A percentile compares a stretch with the other conserved stretches of the same genome.
phyloP scores from a whole-genome alignment of 441 rosid species.

The Pelargonium fulgidum region DNA sequence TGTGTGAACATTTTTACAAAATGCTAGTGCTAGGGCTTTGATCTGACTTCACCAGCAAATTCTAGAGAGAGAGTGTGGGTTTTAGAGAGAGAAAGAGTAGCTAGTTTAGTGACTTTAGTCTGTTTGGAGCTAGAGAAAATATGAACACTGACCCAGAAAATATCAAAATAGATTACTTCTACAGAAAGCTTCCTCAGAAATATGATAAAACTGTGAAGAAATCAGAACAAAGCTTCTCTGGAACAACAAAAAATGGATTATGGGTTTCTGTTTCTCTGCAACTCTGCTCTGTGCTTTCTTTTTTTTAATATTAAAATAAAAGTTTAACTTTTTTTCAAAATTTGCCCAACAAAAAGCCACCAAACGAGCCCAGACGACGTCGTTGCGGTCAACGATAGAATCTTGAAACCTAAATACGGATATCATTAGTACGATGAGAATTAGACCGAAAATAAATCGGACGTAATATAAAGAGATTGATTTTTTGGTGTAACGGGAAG shows the following conservation, averaged over 20 bases:
- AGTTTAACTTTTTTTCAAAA: conserved; percentile 1
- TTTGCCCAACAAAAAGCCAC: neutral
- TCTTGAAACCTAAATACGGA: neutral
- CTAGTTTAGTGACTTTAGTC: neutral
- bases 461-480: neutral
- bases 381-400: neutral
- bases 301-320: neutral
- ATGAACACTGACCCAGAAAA: neutral
- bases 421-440: neutral
- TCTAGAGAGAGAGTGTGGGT: neutral
- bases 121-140: neutral
- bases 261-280: conserved; percentile 2
- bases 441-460: conserved; percentile 13
- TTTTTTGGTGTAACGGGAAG: conserved; percentile 5
- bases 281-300: neutral
- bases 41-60: conserved; percentile 20
- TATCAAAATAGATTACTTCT: neutral
- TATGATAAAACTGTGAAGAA: neutral
- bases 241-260: neutral
- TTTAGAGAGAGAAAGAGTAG: neutral
- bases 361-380: neutral
- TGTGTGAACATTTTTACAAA: conserved; percentile 43
- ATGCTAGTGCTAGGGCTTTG: conserved; percentile 8
- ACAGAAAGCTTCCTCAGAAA: neutral
- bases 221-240: neutral